Conservation (phyloP, 129 eudicot genomes). For the Solidago caesia region DNA sequence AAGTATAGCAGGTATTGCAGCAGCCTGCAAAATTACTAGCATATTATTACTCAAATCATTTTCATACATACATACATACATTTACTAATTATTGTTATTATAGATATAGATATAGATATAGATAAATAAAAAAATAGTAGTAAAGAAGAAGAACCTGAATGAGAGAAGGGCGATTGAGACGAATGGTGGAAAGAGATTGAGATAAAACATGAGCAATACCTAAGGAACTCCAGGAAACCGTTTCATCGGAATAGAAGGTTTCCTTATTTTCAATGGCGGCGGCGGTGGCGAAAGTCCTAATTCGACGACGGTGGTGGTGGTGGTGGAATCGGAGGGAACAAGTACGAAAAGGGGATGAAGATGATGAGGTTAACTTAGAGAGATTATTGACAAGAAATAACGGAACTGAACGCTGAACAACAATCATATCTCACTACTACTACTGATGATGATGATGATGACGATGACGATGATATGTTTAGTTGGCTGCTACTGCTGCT, state of each 20-base stretch:
- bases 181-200: constrained; percentile 48
- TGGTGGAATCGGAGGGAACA: constrained; percentile 1
- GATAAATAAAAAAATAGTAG: too few species aligned
- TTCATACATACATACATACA: neutral
- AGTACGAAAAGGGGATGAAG: too few species aligned
- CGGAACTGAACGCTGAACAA: too few species aligned
- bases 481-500: too few species aligned
- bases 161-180: constrained; percentile 70
- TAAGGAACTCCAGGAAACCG: constrained; percentile 52
- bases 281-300: constrained; percentile 34
- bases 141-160: constrained; percentile 46
- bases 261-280: constrained; percentile 4
- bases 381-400: too few species aligned
- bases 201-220: constrained; percentile 61
- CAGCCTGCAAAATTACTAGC: constrained; percentile 48
- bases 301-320: constrained; percentile 28
- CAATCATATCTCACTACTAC: too few species aligned
- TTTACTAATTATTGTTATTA: too few species aligned
- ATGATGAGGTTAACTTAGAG: too few species aligned
- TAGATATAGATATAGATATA: too few species aligned
- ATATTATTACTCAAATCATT: neutral
- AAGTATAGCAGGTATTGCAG: constrained; percentile 76
- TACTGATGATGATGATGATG: too few species aligned
- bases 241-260: constrained; percentile 62
- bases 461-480: too few species aligned